These are phyloP conservation scores for Pythium graminicola DNA, from an alignment of 352 stramenopile genomes.

Conservation along the genomic window DNA sequence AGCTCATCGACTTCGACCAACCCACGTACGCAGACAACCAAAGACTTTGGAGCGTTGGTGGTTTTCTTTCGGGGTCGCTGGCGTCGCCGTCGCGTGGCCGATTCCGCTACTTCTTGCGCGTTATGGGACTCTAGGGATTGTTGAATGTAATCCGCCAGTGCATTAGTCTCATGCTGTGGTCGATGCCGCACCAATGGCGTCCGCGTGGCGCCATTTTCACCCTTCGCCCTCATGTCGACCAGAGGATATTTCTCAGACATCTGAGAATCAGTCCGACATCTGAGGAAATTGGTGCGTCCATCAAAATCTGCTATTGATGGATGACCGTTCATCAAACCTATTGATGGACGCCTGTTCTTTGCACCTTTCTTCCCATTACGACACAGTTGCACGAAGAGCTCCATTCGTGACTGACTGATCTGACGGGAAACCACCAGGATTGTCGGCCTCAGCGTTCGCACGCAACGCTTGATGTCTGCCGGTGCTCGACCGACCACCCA, in stretches of 20 bases:
- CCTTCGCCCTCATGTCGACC: too few species aligned
- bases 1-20: conserved; percentile 29
- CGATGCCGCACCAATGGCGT: conserved; percentile 12
- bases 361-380: background rate
- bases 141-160: conserved; percentile 12
- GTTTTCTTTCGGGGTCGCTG: background rate
- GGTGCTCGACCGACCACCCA: too few species aligned
- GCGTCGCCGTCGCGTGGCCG: background rate
- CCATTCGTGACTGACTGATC: background rate
- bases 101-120: background rate
- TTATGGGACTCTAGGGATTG: background rate
- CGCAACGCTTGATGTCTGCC: conserved; percentile 3
- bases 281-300: too few species aligned
- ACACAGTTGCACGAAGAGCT: background rate
- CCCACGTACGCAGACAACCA: conserved; percentile 3
- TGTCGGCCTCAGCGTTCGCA: too few species aligned
- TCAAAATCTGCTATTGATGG: too few species aligned
- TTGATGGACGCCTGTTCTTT: background rate
- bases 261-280: too few species aligned
- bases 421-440: too few species aligned
- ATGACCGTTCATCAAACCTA: too few species aligned
- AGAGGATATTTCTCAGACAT: too few species aligned
- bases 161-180: conserved; percentile 16
- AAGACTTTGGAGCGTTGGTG: background rate
- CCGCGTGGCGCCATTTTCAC: background rate